These are phyloP conservation scores for Diophrys sp. DNA, from an alignment of 73 alveolate genomes.

Conservation along the genomic window DNA sequence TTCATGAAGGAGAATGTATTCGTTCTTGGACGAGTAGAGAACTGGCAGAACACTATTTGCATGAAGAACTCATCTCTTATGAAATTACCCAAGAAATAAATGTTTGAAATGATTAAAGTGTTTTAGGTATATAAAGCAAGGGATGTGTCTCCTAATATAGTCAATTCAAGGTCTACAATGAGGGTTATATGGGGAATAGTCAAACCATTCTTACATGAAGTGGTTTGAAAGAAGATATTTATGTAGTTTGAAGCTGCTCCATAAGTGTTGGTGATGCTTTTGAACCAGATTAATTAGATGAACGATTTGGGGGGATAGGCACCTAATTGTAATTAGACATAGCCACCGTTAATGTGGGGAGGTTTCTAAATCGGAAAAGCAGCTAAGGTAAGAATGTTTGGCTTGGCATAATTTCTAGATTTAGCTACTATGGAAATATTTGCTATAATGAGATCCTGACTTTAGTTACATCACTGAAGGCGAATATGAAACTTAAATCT, in stretches of 20 bases:
- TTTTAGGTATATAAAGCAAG: conserved; percentile 3
- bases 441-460: no score
- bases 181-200: conserved; percentile 13
- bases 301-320: conserved; percentile 28
- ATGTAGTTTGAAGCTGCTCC: not conserved
- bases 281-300: conserved; percentile 17
- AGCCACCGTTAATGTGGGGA: no score
- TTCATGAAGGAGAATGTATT: conserved; percentile 3
- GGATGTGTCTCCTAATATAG: conserved; percentile 2
- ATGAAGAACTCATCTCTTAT: not conserved
- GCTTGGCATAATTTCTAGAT: no score
- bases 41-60: conserved; percentile 5
- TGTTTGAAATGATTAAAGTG: not conserved
- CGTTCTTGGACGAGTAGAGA: conserved; percentile 25
- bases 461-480: no score
- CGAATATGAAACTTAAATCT: no score
- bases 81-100: not conserved
- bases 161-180: conserved; percentile 10
- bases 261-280: not conserved
- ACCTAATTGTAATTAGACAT: no score
- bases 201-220: conserved; percentile 21
- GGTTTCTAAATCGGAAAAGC: no score
- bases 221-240: not conserved
- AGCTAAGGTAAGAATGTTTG: no score
- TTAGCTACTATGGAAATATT: no score